Conservation (phyloP, 2,329 filamentous ascomycete species). For the Colletotrichum sp. region DNA sequence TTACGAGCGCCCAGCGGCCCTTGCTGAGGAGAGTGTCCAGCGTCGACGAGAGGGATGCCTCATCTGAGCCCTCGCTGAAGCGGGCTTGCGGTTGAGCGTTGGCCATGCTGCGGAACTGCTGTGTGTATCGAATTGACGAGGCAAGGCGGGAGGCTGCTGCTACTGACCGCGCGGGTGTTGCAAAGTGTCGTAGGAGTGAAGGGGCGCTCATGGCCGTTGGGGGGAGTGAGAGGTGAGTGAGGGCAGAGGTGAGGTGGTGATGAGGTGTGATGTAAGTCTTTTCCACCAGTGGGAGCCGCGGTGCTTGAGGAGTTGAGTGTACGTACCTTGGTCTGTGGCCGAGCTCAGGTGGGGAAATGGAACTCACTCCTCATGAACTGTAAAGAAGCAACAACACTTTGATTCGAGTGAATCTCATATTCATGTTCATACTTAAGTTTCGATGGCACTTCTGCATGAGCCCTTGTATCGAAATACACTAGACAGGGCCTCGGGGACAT, state of each 20-base stretch:
- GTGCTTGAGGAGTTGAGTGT: background rate
- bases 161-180: background rate
- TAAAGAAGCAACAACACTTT: background rate
- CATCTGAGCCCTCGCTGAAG: conserved; percentile 54
- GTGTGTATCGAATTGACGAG: background rate
- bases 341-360: conserved; percentile 1
- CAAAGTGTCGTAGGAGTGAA: background rate
- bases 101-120: background rate
- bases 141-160: background rate
- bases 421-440: background rate
- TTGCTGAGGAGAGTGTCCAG: conserved; percentile 38
- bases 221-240: background rate
- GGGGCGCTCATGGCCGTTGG: background rate
- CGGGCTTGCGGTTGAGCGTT: conserved; percentile 10
- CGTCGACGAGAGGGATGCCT: conserved; percentile 35
- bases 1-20: conserved; percentile 55
- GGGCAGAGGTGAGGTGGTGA: background rate
- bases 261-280: background rate
- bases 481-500: background rate
- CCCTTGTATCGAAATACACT: background rate
- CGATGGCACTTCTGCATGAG: background rate
- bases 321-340: background rate
- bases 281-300: background rate
- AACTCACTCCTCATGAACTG: background rate
- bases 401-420: background rate